Evolutionary conservation across 345 rosid species (phyloP).

Genomic region (Salix arbutifolia): DNA sequence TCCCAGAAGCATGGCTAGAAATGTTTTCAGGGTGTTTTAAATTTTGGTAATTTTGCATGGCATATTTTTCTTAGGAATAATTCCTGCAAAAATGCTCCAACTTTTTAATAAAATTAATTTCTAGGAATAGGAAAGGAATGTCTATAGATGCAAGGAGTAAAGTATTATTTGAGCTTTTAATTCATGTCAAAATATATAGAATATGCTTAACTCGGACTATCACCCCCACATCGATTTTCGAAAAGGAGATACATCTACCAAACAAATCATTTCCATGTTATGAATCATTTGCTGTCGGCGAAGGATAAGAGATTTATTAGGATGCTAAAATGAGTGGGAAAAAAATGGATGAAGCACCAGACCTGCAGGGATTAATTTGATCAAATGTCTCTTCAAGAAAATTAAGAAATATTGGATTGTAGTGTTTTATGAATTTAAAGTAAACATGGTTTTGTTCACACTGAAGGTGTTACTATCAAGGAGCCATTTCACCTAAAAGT

Average conservation of each 20-base stretch:
- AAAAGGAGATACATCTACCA: too few relatives aligned
- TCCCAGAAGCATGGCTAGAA: background rate
- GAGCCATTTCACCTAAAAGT: too few relatives aligned
- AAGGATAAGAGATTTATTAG: background rate
- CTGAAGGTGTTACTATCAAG: background rate
- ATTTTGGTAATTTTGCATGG: background rate
- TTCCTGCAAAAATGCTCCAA: background rate
- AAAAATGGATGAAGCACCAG: background rate
- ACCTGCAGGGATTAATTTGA: background rate
- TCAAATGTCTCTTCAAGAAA: background rate
- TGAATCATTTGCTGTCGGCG: background rate
- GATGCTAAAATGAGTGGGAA: background rate
- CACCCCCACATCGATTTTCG: too few relatives aligned
- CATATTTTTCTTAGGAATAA: background rate
- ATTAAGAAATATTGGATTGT: background rate
- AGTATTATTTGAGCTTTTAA: too few relatives aligned
- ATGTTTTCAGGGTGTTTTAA: background rate
- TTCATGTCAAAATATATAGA: too few relatives aligned
- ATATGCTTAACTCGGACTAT: too few relatives aligned
- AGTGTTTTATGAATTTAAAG: background rate
- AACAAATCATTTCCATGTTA: background rate
- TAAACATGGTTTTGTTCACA: background rate
- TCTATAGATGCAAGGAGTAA: background rate
- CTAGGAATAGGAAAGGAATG: background rate
- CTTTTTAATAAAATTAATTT: background rate